Evolutionary conservation across 1,284 basidiomycete genomes (phyloP).

Genomic region (Austroboletus rostrupii): DNA sequence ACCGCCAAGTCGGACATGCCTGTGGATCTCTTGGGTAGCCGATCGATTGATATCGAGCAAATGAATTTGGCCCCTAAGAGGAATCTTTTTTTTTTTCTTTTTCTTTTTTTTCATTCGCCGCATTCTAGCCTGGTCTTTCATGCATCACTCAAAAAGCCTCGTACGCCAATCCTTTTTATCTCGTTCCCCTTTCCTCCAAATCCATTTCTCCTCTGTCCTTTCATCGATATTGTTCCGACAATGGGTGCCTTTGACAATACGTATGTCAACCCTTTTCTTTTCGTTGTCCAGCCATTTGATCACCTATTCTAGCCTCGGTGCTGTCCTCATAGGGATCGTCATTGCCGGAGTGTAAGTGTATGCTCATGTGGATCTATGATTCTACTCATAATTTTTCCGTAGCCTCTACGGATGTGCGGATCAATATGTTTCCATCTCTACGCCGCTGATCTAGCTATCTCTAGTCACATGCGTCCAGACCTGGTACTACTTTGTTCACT

Average conservation of each 20-base stretch:
- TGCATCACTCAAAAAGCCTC: slow-evolving; percentile 2
- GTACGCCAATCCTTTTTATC: not conserved
- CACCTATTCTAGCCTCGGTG: slow-evolving; percentile 40
- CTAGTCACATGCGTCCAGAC: slow-evolving; percentile 54
- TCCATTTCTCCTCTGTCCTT: not conserved
- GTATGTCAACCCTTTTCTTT: slow-evolving; percentile 5
- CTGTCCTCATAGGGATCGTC: slow-evolving; percentile 45
- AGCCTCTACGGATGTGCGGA: slow-evolving; percentile 52
- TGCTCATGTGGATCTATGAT: not conserved
- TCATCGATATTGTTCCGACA: not conserved
- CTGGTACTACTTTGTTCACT: slow-evolving; percentile 50
- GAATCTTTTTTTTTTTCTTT: not conserved
- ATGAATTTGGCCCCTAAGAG: no score
- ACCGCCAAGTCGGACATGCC: not conserved
- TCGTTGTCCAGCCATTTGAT: not conserved
- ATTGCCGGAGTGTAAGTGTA: slow-evolving; percentile 41
- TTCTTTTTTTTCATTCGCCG: not conserved
- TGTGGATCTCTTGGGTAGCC: not conserved
- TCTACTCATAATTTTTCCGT: not conserved
- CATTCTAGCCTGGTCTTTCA: not conserved
- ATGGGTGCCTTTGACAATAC: slow-evolving; percentile 20
- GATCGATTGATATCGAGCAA: not conserved
- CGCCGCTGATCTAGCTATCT: not conserved
- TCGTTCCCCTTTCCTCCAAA: not conserved
- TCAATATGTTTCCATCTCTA: no score